phyloP scores from a whole-genome alignment of 768 basidiomycete species.

The Leucocoprinus leucothites region DNA sequence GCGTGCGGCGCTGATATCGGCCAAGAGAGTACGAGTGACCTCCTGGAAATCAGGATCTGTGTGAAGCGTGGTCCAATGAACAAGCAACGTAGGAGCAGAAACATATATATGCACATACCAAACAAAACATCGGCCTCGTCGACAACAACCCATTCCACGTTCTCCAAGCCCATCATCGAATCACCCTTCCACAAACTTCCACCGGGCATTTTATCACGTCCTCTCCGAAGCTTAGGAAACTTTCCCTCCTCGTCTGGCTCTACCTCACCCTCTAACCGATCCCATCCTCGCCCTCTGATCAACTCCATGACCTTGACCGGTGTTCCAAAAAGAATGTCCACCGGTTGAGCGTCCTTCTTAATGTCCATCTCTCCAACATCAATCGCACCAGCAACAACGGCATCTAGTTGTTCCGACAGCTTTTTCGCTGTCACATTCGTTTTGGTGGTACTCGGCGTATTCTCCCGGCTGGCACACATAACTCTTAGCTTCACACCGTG shows the following conservation, averaged over 20 bases:
- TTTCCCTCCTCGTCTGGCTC: constrained; percentile 17
- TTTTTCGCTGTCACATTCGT: constrained; percentile 42
- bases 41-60: constrained; percentile 81
- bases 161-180: constrained; percentile 59
- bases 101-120: constrained; percentile 42
- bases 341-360: constrained; percentile 19
- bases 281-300: constrained; percentile 53
- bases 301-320: constrained; percentile 66
- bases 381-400: constrained; percentile 6
- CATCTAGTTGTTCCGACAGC: constrained; percentile 38
- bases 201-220: constrained; percentile 30
- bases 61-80: neutral
- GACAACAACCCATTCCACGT: constrained; percentile 85
- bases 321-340: constrained; percentile 67
- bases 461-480: constrained; percentile 63
- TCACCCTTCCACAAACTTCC: constrained; percentile 39
- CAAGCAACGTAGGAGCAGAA: neutral
- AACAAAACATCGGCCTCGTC: constrained; percentile 93
- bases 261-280: constrained; percentile 24
- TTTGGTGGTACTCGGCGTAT: constrained; percentile 31
- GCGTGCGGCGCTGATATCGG: constrained; percentile 65
- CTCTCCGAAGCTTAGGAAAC: constrained; percentile 10
- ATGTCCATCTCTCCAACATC: constrained; percentile 15
- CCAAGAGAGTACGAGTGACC: constrained; percentile 65
- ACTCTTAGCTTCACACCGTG: constrained; percentile 79